Percentiles rank a stretch among this genome's conserved stretches.
Evolutionary conservation across 148 eudicot species (phyloP).

Genomic region (Persicaria tinctoria): DNA sequence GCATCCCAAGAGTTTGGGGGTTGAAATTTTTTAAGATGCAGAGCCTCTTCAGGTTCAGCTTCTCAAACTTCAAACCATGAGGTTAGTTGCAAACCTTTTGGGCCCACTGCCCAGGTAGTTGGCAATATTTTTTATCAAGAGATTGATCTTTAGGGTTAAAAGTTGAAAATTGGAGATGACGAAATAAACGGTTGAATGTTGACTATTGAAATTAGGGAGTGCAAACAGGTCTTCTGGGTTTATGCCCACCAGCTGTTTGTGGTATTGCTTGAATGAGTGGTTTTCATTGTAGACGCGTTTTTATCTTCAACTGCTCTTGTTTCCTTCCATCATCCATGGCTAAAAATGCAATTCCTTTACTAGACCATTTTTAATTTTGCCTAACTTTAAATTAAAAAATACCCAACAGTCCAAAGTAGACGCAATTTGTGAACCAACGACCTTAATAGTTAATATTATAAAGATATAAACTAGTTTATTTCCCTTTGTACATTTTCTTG

Average conservation of each 20-base stretch:
- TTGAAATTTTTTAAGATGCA: not conserved
- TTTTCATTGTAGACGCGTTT: slow-evolving; percentile 11
- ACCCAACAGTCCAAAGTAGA: not conserved
- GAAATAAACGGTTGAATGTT: not conserved
- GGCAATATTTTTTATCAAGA: not conserved
- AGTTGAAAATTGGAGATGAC: not conserved
- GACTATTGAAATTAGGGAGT: not conserved
- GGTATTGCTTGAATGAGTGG: not conserved
- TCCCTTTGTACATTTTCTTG: not conserved
- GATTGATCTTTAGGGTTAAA: not conserved
- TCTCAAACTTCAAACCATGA: not conserved
- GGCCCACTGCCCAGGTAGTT: not conserved
- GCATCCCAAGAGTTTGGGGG: not conserved
- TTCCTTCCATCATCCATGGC: not conserved
- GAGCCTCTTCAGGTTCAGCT: no score
- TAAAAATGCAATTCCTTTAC: not conserved
- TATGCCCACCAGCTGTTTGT: not conserved
- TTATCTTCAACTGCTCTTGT: not conserved
- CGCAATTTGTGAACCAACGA: not conserved
- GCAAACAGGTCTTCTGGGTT: not conserved
- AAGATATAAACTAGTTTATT: not conserved
- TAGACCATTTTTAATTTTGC: not conserved
- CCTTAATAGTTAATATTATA: not conserved
- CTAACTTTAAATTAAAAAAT: not conserved
- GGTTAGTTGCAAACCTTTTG: not conserved